phyloP scores from a whole-genome alignment of 768 basidiomycete genomes.

The Pholiota molesta region DNA sequence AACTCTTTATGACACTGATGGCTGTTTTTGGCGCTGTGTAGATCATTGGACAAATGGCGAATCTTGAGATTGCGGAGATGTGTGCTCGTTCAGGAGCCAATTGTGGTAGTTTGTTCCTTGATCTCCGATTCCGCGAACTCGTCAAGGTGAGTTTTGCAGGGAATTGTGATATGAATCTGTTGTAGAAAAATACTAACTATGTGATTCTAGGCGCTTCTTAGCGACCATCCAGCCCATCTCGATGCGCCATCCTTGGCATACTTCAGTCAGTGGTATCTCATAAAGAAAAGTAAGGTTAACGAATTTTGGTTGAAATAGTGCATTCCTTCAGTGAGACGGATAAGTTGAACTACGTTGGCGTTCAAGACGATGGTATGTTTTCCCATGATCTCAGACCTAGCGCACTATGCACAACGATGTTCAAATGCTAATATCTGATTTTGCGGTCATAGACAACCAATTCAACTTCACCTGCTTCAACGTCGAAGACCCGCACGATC shows the following conservation, averaged over 20 bases:
- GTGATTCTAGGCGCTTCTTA: slow-evolving; percentile 50
- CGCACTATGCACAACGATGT: too few relatives aligned
- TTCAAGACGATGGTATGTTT: slow-evolving; percentile 70
- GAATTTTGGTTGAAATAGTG: slow-evolving; percentile 41
- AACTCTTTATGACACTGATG: background rate
- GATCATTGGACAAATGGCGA: slow-evolving; percentile 79
- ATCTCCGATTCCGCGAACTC: slow-evolving; percentile 83
- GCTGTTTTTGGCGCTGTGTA: slow-evolving; percentile 16
- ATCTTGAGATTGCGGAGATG: slow-evolving; percentile 91
- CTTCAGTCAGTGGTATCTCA: slow-evolving; percentile 54
- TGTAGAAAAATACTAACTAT: background rate
- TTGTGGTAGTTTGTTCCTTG: slow-evolving; percentile 86
- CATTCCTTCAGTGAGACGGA: slow-evolving; percentile 89
- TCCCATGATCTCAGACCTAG: background rate
- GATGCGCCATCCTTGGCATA: slow-evolving; percentile 82
- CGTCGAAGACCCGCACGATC: slow-evolving; percentile 80
- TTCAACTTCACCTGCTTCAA: slow-evolving; percentile 94
- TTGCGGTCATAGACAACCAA: slow-evolving; percentile 58
- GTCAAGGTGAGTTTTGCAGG: slow-evolving; percentile 51
- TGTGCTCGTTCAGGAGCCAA: slow-evolving; percentile 86
- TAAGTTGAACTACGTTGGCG: slow-evolving; percentile 76
- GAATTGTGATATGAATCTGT: background rate
- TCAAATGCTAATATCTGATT: background rate
- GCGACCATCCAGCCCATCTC: slow-evolving; percentile 85
- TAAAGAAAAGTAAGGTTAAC: slow-evolving; percentile 6